These are phyloP conservation scores for Penicillium palitans DNA, from an alignment of 2,329 filamentous ascomycete species.

Conservation along the genomic window DNA sequence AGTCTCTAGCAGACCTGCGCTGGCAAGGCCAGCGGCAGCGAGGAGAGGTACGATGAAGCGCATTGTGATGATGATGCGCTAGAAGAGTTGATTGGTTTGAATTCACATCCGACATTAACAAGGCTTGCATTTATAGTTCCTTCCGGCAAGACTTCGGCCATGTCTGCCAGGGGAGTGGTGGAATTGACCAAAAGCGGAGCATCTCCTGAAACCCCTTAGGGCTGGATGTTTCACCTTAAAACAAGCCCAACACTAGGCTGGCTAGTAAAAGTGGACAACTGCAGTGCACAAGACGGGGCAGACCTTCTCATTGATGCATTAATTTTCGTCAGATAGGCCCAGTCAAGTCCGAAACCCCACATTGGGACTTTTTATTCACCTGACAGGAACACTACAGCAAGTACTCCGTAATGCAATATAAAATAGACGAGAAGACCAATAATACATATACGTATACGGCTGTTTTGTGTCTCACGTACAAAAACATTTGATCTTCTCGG, in stretches of 20 bases:
- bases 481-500: too few species aligned
- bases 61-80: conserved; percentile 1
- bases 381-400: background rate
- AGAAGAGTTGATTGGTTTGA: background rate
- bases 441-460: too few species aligned
- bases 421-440: background rate
- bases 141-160: background rate
- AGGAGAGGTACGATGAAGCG: conserved; percentile 9
- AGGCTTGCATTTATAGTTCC: background rate
- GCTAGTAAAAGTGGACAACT: conserved; percentile 1
- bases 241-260: conserved; percentile 1
- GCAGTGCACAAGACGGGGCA: too few species aligned
- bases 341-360: background rate
- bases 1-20: conserved; percentile 21
- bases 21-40: conserved; percentile 7
- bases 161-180: background rate
- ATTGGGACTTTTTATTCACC: background rate
- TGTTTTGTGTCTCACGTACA: too few species aligned
- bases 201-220: background rate
- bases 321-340: background rate
- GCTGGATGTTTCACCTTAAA: conserved; percentile 13
- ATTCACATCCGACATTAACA: background rate
- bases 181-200: conserved; percentile 7
- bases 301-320: conserved; percentile 8
- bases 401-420: background rate